A percentile compares a stretch with the other conserved stretches of the same genome.
Evolutionary conservation across 108 stramenopile species (phyloP).

Genomic region (Cylindrotheca fusiformis): DNA sequence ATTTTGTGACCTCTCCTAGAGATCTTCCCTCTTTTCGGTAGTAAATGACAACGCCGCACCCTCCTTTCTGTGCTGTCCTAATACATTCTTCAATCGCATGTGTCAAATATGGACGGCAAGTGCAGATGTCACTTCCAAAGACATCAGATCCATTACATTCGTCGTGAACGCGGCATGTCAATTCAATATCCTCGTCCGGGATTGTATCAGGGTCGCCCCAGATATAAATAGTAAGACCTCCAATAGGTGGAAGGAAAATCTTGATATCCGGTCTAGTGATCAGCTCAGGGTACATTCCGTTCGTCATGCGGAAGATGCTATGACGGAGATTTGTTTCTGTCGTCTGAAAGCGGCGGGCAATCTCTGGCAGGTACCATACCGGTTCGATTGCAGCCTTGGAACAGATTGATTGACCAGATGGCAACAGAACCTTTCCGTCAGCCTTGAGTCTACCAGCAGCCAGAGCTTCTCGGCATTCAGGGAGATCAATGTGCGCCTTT

Average conservation of each 20-base stretch:
- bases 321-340: conserved; percentile 89
- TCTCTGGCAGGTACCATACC: conserved; percentile 98
- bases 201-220: conserved; percentile 98
- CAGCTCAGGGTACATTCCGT: conserved; percentile 98
- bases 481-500: conserved; percentile 97
- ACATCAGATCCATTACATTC: conserved; percentile 99
- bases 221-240: conserved; percentile 98
- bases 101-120: conserved; percentile 97
- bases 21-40: conserved; percentile 97
- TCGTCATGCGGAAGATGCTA: conserved; percentile 97
- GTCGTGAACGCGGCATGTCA: conserved; percentile 97
- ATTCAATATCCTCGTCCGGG: conserved; percentile 94
- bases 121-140: conserved; percentile 97
- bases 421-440: conserved; percentile 90
- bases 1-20: conserved; percentile 98
- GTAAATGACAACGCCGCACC: conserved; percentile 96
- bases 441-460: conserved; percentile 83
- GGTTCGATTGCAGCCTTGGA: conserved; percentile 99
- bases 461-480: conserved; percentile 93
- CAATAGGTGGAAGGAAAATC: conserved; percentile 98
- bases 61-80: conserved; percentile 92
- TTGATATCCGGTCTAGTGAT: conserved; percentile 97
- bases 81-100: conserved; percentile 99
- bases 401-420: conserved; percentile 89
- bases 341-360: conserved; percentile 95